Conservation (phyloP, 2,329 filamentous ascomycete genomes). For the Pseudocercospora vitis region DNA sequence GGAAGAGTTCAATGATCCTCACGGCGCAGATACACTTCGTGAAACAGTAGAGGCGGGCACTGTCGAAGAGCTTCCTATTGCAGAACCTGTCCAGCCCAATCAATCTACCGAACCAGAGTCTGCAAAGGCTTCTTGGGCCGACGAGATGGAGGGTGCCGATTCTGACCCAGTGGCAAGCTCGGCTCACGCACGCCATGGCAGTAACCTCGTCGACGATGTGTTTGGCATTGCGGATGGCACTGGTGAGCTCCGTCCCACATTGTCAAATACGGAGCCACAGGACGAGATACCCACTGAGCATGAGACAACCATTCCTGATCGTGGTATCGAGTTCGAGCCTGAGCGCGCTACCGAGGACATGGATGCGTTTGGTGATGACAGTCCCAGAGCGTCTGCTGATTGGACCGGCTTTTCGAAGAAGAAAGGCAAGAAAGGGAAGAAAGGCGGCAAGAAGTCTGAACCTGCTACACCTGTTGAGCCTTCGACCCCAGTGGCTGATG, state of each 20-base stretch:
- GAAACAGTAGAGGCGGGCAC: neutral
- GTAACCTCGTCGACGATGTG: slow-evolving; percentile 17
- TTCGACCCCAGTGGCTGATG: neutral
- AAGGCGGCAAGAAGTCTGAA: slow-evolving; percentile 16
- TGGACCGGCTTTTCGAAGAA: slow-evolving; percentile 19
- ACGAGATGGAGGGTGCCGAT: slow-evolving; percentile 4
- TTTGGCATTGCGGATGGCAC: slow-evolving; percentile 13
- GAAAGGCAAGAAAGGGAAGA: slow-evolving; percentile 28
- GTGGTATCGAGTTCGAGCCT: slow-evolving; percentile 19
- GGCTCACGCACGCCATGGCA: neutral
- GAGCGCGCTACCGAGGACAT: slow-evolving; percentile 22
- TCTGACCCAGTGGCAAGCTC: neutral
- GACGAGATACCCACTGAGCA: neutral
- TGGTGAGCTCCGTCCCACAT: slow-evolving; percentile 11
- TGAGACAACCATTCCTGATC: slow-evolving; percentile 14
- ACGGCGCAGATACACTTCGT: slow-evolving; percentile 11
- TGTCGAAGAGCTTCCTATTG: neutral
- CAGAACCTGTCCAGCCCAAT: neutral
- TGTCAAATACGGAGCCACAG: slow-evolving; percentile 4
- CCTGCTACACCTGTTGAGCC: neutral
- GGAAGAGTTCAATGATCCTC: slow-evolving; percentile 13
- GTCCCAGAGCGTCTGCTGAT: slow-evolving; percentile 13
- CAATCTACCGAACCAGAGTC: neutral
- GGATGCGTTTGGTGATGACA: slow-evolving; percentile 20
- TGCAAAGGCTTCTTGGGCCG: slow-evolving; percentile 1